phyloP scores from a whole-genome alignment of 768 basidiomycete species.

The Coprinellus micaceus region DNA sequence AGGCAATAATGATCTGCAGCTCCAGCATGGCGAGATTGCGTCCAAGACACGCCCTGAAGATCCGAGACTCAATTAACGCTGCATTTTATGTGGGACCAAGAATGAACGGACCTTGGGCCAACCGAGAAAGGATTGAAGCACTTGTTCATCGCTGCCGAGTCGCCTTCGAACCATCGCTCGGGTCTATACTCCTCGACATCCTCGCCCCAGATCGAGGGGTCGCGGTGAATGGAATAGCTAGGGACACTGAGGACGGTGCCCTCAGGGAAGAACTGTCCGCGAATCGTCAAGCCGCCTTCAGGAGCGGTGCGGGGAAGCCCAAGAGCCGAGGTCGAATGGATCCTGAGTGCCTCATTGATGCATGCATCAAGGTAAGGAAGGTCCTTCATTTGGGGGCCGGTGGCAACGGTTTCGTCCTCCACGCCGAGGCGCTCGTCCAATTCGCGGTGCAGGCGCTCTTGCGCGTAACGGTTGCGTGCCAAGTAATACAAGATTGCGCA shows the following conservation, averaged over 20 bases:
- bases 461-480: slow-evolving; percentile 59
- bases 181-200: slow-evolving; percentile 74
- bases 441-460: slow-evolving; percentile 72
- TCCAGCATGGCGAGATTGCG: slow-evolving; percentile 80
- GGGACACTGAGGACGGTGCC: slow-evolving; percentile 81
- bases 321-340: slow-evolving; percentile 80
- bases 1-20: slow-evolving; percentile 75
- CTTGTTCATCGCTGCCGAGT: slow-evolving; percentile 56
- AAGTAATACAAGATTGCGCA: slow-evolving; percentile 88
- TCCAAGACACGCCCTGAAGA: slow-evolving; percentile 72
- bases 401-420: slow-evolving; percentile 58
- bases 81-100: not conserved
- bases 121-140: slow-evolving; percentile 85
- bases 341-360: slow-evolving; percentile 80
- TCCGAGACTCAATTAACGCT: slow-evolving; percentile 5
- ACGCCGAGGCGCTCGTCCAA: slow-evolving; percentile 58
- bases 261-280: slow-evolving; percentile 58
- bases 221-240: slow-evolving; percentile 79
- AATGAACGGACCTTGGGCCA: slow-evolving; percentile 61
- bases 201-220: slow-evolving; percentile 68
- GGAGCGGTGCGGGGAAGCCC: slow-evolving; percentile 82
- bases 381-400: slow-evolving; percentile 65
- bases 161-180: slow-evolving; percentile 80
- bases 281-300: slow-evolving; percentile 63
- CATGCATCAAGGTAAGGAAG: slow-evolving; percentile 81